Percentiles rank a stretch among this genome's conserved stretches.
Conservation (phyloP, 306 rosid genomes). For the Mucuna pruriens region DNA sequence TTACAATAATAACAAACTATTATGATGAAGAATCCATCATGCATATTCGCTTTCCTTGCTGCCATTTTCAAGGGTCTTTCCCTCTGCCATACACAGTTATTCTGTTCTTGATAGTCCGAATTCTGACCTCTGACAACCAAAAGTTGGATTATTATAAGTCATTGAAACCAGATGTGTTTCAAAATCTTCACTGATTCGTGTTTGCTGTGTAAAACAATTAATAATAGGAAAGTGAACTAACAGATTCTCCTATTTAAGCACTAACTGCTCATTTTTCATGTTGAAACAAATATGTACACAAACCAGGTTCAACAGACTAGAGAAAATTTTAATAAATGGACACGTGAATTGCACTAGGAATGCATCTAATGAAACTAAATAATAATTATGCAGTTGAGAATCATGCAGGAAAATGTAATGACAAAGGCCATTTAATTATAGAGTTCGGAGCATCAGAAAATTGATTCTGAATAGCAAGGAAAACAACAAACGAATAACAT, state of each 20-base stretch:
- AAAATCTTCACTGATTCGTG: neutral
- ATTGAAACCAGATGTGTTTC: neutral
- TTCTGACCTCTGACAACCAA: constrained; percentile 22
- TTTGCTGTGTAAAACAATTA: neutral
- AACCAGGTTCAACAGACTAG: neutral
- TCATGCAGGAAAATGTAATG: neutral
- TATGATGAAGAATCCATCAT: constrained; percentile 2
- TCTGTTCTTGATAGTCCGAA: neutral
- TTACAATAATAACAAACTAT: constrained; percentile 8
- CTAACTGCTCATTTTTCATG: neutral
- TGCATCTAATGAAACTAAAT: constrained; percentile 5
- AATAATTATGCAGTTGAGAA: neutral
- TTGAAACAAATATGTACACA: neutral
- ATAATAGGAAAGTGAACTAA: neutral
- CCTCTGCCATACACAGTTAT: constrained; percentile 34
- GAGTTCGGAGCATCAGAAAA: neutral
- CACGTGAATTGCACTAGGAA: neutral
- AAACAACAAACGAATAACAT: neutral
- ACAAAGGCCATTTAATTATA: neutral
- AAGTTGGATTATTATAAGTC: constrained; percentile 3
- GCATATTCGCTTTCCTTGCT: constrained; percentile 16
- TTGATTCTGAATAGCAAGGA: constrained; percentile 9
- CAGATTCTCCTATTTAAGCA: neutral
- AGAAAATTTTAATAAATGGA: neutral
- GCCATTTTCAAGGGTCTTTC: constrained; percentile 22